phyloP scores from a whole-genome alignment of 2,329 filamentous ascomycete genomes.

The Neopestalotiopsis sp. region DNA sequence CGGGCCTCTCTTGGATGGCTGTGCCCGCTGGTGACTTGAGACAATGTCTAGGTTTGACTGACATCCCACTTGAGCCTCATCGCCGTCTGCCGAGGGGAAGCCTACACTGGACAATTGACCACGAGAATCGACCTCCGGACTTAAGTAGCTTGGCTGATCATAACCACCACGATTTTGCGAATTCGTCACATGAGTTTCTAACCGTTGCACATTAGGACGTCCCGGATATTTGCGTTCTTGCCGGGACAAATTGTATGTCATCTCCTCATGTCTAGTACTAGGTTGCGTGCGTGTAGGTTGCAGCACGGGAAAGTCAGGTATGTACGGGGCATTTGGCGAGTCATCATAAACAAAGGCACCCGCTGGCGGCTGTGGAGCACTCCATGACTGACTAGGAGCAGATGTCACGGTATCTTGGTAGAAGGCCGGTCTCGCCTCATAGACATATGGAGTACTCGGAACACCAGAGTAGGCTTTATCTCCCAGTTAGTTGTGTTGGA shows the following conservation, averaged over 20 bases:
- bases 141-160: constrained; percentile 8
- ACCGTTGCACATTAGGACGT: constrained; percentile 27
- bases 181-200: constrained; percentile 27
- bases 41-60: constrained; percentile 40
- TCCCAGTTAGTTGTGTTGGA: constrained; percentile 27
- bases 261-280: constrained; percentile 41
- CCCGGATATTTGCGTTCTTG: constrained; percentile 32
- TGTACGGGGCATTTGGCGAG: constrained; percentile 33
- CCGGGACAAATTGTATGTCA: constrained; percentile 44
- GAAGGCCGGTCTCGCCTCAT: constrained; percentile 30
- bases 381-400: constrained; percentile 29
- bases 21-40: constrained; percentile 40
- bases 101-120: constrained; percentile 27
- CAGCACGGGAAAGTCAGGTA: constrained; percentile 43
- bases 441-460: constrained; percentile 32
- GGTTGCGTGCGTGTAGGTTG: constrained; percentile 40
- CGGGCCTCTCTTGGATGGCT: constrained; percentile 53
- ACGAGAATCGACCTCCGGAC: constrained; percentile 14
- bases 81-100: constrained; percentile 24
- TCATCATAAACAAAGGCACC: constrained; percentile 37
- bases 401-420: constrained; percentile 31
- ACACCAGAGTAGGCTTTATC: constrained; percentile 34
- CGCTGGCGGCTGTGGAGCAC: constrained; percentile 32
- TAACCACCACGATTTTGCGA: neutral
- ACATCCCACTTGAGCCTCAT: constrained; percentile 24